Conservation (phyloP, 495 filamentous ascomycete species). For the Lasiosphaeris hirsuta region DNA sequence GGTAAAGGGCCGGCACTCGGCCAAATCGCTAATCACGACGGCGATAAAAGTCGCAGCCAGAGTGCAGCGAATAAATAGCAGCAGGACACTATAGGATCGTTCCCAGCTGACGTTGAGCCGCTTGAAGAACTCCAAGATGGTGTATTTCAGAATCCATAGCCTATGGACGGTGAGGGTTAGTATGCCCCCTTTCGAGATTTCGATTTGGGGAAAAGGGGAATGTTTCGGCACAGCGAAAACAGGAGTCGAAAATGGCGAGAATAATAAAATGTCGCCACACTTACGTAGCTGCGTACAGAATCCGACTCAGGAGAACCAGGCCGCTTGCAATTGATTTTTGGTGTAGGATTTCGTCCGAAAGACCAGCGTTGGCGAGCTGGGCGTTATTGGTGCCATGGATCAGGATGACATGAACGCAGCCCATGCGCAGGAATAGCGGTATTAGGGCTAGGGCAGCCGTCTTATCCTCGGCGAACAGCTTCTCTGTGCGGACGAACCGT, state of each 20-base stretch:
- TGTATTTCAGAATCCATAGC: constrained; percentile 88
- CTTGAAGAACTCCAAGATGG: constrained; percentile 86
- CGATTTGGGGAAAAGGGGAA: not conserved
- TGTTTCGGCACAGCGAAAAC: no score
- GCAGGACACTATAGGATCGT: constrained; percentile 60
- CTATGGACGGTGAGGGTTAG: constrained; percentile 38
- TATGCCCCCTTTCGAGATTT: not conserved
- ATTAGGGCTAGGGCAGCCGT: constrained; percentile 76
- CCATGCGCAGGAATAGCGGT: constrained; percentile 79
- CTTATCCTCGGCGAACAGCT: constrained; percentile 83
- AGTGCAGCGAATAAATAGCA: constrained; percentile 69
- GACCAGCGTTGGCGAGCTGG: constrained; percentile 34
- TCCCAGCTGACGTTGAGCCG: constrained; percentile 73
- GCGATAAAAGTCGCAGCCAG: constrained; percentile 73
- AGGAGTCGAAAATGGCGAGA: not conserved
- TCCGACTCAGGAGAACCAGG: constrained; percentile 61
- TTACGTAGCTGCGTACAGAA: constrained; percentile 68
- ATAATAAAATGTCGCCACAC: constrained; percentile 30
- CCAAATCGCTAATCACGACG: constrained; percentile 74
- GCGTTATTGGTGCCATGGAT: constrained; percentile 86
- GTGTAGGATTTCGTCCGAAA: constrained; percentile 46
- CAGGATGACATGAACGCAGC: constrained; percentile 78
- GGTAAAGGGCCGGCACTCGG: constrained; percentile 79
- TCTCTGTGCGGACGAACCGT: constrained; percentile 76
- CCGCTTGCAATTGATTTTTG: constrained; percentile 58